Percentiles rank a stretch among this genome's conserved stretches.
phyloP scores from a whole-genome alignment of 2,329 filamentous ascomycete genomes.

The Metarhizium anisopliae region DNA sequence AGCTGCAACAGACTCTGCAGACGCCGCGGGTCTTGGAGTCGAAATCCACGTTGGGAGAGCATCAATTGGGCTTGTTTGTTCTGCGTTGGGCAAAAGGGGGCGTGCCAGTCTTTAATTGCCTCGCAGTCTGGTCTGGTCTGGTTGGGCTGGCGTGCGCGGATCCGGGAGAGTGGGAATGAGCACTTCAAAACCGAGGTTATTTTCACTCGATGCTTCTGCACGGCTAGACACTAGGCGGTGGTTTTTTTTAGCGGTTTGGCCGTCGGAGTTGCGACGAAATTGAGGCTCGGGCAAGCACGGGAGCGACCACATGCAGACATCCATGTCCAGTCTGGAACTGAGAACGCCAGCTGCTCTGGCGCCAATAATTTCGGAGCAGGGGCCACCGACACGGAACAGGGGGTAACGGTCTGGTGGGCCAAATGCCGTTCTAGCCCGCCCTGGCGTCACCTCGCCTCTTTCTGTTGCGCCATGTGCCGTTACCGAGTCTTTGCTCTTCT shows the following conservation, averaged over 20 bases:
- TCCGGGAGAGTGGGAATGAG: neutral
- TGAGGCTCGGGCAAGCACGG: too few relatives aligned
- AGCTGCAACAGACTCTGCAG: slow-evolving; percentile 6
- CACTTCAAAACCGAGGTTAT: slow-evolving; percentile 2
- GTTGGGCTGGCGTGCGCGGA: neutral
- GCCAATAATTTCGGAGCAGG: too few relatives aligned
- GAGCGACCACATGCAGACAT: too few relatives aligned
- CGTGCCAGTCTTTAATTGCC: neutral
- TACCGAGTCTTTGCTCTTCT: too few relatives aligned
- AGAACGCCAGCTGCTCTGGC: too few relatives aligned
- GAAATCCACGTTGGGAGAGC: slow-evolving; percentile 1
- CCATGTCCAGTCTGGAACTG: too few relatives aligned
- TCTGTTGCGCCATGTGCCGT: too few relatives aligned
- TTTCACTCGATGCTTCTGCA: neutral
- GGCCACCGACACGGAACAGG: too few relatives aligned
- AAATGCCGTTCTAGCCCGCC: too few relatives aligned
- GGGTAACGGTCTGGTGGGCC: too few relatives aligned
- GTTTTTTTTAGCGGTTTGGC: neutral
- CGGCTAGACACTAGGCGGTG: neutral
- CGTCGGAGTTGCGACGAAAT: neutral
- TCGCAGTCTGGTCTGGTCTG: neutral
- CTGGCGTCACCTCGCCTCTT: too few relatives aligned
- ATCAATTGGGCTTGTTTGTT: slow-evolving; percentile 1
- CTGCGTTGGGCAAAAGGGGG: neutral
- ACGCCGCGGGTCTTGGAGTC: slow-evolving; percentile 5